A percentile compares a stretch with the other conserved stretches of the same genome.
Evolutionary conservation across 495 filamentous ascomycete species (phyloP).

Genomic region (Chlorociboria aeruginascens): DNA sequence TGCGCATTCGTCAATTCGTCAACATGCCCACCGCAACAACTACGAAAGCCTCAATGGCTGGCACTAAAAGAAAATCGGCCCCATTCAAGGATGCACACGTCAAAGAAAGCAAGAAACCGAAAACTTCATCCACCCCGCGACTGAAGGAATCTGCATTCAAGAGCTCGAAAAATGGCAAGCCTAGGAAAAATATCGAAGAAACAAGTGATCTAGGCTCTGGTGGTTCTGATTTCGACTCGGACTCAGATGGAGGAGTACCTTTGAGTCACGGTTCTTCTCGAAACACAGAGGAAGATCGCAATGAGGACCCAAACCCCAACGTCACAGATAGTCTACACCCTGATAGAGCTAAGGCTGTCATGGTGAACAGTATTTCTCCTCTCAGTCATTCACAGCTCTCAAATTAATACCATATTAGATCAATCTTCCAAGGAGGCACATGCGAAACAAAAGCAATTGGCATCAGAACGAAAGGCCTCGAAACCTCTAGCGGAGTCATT

Average conservation of each 20-base stretch:
- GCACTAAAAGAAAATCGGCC: slow-evolving; percentile 17
- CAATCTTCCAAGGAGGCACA: slow-evolving; percentile 71
- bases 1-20: too few species aligned
- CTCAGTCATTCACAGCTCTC: background rate
- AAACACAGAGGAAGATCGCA: slow-evolving; percentile 5
- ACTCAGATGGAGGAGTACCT: slow-evolving; percentile 25
- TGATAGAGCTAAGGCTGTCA: slow-evolving; percentile 15
- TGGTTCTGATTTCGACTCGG: slow-evolving; percentile 23
- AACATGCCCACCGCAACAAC: slow-evolving; percentile 19
- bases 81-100: slow-evolving; percentile 8
- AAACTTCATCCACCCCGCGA: slow-evolving; percentile 16
- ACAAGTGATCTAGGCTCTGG: slow-evolving; percentile 16
- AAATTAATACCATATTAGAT: slow-evolving; percentile 14
- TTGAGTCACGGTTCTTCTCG: slow-evolving; percentile 20
- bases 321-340: slow-evolving; percentile 17
- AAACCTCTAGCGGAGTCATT: slow-evolving; percentile 89
- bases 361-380: slow-evolving; percentile 11
- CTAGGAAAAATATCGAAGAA: slow-evolving; percentile 3
- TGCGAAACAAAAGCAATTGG: slow-evolving; percentile 79
- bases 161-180: slow-evolving; percentile 18
- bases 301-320: slow-evolving; percentile 3
- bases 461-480: slow-evolving; percentile 76
- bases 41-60: slow-evolving; percentile 14
- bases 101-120: slow-evolving; percentile 33
- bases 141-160: slow-evolving; percentile 6